Conservation (phyloP, 1,139 yeast species). For the Tardiomyces blankii region DNA sequence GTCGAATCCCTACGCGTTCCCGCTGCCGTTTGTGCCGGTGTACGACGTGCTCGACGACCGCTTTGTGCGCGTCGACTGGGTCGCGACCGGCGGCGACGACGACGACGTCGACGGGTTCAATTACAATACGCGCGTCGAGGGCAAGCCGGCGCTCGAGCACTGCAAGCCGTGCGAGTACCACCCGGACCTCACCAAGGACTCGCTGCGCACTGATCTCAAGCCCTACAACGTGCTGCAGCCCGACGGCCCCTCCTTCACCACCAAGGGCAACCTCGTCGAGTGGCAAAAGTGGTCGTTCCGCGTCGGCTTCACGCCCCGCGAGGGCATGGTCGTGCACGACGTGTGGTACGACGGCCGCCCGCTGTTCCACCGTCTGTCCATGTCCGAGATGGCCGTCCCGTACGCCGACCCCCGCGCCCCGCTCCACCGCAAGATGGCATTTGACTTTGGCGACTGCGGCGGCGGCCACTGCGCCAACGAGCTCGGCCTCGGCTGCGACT, state of each 20-base stretch:
- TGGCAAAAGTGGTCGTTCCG: conserved; percentile 94
- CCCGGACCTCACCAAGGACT: conserved; percentile 36
- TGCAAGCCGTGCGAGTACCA: conserved; percentile 43
- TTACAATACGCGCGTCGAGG: conserved; percentile 41
- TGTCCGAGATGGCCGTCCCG: conserved; percentile 88
- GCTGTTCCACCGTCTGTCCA: conserved; percentile 63
- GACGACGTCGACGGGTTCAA: conserved; percentile 29
- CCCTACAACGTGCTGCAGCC: conserved; percentile 73
- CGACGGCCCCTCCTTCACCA: conserved; percentile 73
- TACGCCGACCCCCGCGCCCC: conserved; percentile 89
- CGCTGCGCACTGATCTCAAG: conserved; percentile 44
- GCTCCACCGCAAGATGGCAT: conserved; percentile 84
- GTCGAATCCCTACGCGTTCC: conserved; percentile 77
- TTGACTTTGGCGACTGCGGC: conserved; percentile 86
- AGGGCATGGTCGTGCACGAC: conserved; percentile 74
- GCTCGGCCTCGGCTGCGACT: conserved; percentile 74
- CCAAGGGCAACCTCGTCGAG: conserved; percentile 47
- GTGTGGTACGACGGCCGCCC: conserved; percentile 75
- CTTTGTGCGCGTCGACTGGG: conserved; percentile 66
- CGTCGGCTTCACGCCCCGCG: conserved; percentile 66
- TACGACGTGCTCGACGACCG: conserved; percentile 56
- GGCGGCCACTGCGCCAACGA: conserved; percentile 74
- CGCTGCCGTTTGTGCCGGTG: conserved; percentile 73
- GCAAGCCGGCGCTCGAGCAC: conserved; percentile 52
- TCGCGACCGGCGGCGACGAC: conserved; percentile 54